A percentile compares a stretch with the other conserved stretches of the same genome.
These are phyloP conservation scores for Ogataea zsoltii DNA, from an alignment of 805 yeast species.

Conservation along the genomic window DNA sequence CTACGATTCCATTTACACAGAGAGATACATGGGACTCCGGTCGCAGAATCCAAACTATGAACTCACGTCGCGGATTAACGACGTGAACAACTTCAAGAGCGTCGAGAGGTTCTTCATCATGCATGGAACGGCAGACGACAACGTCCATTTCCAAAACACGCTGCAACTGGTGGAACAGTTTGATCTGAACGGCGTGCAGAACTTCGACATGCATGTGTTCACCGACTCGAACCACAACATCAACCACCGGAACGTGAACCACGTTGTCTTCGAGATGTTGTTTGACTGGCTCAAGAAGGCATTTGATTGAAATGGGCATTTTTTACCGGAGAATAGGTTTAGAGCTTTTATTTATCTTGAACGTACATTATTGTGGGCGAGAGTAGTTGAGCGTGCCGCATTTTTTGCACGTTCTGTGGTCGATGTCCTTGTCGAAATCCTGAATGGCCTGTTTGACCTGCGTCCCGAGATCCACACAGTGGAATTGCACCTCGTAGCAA, in stretches of 20 bases:
- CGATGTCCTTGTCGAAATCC: constrained; percentile 61
- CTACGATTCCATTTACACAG: constrained; percentile 75
- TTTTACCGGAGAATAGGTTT: background rate
- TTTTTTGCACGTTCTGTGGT: constrained; percentile 66
- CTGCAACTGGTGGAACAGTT: constrained; percentile 60
- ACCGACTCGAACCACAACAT: constrained; percentile 95
- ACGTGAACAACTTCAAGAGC: constrained; percentile 43
- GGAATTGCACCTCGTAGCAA: constrained; percentile 69
- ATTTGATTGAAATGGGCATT: constrained; percentile 33
- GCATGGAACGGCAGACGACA: constrained; percentile 86
- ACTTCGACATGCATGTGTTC: constrained; percentile 83
- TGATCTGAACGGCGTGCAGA: constrained; percentile 52
- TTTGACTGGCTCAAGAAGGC: constrained; percentile 67
- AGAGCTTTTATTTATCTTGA: too few relatives aligned
- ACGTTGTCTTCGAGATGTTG: constrained; percentile 70
- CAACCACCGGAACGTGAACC: constrained; percentile 73
- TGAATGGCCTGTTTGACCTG: constrained; percentile 84
- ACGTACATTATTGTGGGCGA: constrained; percentile 45
- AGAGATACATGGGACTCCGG: constrained; percentile 69
- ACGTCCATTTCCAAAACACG: constrained; percentile 77
- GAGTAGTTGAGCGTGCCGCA: constrained; percentile 77
- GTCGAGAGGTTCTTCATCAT: constrained; percentile 63
- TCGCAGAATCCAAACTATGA: constrained; percentile 51
- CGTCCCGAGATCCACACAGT: constrained; percentile 81
- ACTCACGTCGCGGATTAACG: constrained; percentile 43